Conservation (phyloP, 2,329 filamentous ascomycete genomes). For the Penicillium aurantiogriseum region DNA sequence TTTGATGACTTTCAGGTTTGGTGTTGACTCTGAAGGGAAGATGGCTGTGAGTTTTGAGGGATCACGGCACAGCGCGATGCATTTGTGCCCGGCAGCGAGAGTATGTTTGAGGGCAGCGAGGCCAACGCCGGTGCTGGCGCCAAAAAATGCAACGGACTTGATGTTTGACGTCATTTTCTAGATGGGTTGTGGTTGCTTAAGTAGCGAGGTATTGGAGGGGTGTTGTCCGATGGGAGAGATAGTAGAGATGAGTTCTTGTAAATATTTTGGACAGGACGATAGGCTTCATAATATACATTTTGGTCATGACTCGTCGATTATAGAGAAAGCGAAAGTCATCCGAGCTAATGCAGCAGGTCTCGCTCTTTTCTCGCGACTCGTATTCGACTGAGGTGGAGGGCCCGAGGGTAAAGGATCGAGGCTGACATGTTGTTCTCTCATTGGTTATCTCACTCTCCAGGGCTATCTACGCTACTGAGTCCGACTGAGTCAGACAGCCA, state of each 20-base stretch:
- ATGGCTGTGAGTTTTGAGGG: conserved; percentile 49
- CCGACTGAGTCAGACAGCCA: not conserved
- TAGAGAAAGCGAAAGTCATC: not conserved
- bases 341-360: not conserved
- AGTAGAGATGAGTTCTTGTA: not conserved
- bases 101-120: conserved; percentile 45
- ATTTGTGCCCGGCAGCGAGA: conserved; percentile 46
- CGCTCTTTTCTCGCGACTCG: conserved; percentile 7
- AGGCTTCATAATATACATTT: not conserved
- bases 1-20: conserved; percentile 48
- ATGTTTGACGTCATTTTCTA: conserved; percentile 9
- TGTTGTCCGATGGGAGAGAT: not conserved
- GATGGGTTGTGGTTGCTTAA: not conserved
- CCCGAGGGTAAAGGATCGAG: not conserved
- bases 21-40: conserved; percentile 37
- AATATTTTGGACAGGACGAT: not conserved
- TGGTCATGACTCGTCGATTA: not conserved
- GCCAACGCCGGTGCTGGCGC: conserved; percentile 52
- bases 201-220: not conserved
- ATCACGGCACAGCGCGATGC: conserved; percentile 50
- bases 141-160: conserved; percentile 50
- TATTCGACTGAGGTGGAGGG: not conserved
- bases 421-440: not conserved
- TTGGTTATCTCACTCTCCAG: not conserved
- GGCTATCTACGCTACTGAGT: not conserved